Evolutionary conservation across 176 grass and related monocot species (phyloP).

Genomic region (Coix lacrymajobi): DNA sequence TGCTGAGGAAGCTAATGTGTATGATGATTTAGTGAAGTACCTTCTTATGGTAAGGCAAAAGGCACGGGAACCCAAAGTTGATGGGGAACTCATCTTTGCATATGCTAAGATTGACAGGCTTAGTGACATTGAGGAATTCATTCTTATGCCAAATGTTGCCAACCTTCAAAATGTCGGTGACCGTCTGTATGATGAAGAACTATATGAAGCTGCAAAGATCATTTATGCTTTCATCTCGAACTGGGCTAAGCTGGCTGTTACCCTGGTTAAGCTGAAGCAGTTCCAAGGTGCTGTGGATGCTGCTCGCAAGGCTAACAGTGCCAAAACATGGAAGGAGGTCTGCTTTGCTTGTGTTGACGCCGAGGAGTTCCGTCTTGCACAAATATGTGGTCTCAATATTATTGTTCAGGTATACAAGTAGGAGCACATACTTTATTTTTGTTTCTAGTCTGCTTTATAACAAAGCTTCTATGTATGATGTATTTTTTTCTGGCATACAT

Average conservation of each 20-base stretch:
- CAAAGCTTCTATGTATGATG: neutral
- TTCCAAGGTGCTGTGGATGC: constrained; percentile 98
- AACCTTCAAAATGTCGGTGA: constrained; percentile 95
- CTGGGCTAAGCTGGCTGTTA: constrained; percentile 90
- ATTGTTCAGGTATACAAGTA: constrained; percentile 64
- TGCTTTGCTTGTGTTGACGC: constrained; percentile 98
- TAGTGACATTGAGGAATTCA: constrained; percentile 94
- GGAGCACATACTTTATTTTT: neutral
- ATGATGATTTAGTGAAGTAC: constrained; percentile 83
- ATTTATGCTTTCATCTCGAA: constrained; percentile 98
- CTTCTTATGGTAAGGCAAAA: constrained; percentile 95
- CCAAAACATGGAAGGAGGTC: constrained; percentile 96
- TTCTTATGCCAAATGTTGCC: constrained; percentile 96
- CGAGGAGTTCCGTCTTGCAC: constrained; percentile 94
- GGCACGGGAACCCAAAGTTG: constrained; percentile 72
- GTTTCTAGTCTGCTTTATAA: neutral
- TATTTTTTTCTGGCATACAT: constrained; percentile 17
- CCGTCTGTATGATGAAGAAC: constrained; percentile 79
- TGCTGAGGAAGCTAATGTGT: constrained; percentile 83
- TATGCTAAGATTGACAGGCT: constrained; percentile 89
- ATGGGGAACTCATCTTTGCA: constrained; percentile 91
- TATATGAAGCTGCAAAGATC: constrained; percentile 97
- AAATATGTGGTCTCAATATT: constrained; percentile 94
- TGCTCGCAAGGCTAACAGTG: constrained; percentile 86
- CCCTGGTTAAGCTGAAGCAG: constrained; percentile 89